phyloP scores from a whole-genome alignment of 164 flowering plant species.

The Saururus chinensis region DNA sequence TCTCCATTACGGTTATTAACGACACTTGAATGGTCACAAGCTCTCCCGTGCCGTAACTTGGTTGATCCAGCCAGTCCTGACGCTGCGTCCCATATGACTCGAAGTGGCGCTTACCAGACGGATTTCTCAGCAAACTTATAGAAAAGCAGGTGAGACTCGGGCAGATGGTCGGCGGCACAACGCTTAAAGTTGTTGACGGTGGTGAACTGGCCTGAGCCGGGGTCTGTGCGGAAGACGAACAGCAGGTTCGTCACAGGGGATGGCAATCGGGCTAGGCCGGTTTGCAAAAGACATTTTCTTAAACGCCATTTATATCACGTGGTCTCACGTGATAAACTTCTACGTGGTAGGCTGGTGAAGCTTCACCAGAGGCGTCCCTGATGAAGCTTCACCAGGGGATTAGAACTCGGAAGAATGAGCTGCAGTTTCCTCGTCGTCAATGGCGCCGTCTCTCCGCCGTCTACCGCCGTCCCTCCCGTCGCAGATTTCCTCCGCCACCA shows the following conservation, averaged over 20 bases:
- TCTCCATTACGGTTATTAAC: neutral
- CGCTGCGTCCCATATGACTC: neutral
- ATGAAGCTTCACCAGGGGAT: too few species aligned
- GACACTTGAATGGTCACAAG: too few species aligned
- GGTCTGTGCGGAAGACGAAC: slow-evolving; percentile 37
- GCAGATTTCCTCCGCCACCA: slow-evolving; percentile 51
- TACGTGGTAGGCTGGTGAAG: too few species aligned
- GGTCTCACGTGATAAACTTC: too few species aligned
- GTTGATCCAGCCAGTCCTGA: neutral
- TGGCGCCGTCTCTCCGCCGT: slow-evolving; percentile 34
- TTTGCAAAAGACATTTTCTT: too few species aligned
- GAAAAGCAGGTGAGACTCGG: slow-evolving; percentile 59
- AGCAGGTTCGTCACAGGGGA: slow-evolving; percentile 86
- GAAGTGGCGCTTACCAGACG: slow-evolving; percentile 11
- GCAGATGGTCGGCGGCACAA: slow-evolving; percentile 37
- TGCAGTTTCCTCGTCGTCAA: slow-evolving; percentile 44
- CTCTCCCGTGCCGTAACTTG: too few species aligned
- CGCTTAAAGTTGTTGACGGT: slow-evolving; percentile 43
- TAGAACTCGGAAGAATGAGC: slow-evolving; percentile 3
- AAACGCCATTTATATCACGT: too few species aligned
- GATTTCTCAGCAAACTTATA: slow-evolving; percentile 20
- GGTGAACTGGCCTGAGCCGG: slow-evolving; percentile 25
- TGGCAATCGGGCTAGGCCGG: slow-evolving; percentile 46
- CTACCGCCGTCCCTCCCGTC: slow-evolving; percentile 33
- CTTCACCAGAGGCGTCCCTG: too few species aligned